A percentile compares a stretch with the other conserved stretches of the same genome.
Evolutionary conservation across 495 filamentous ascomycete genomes (phyloP).

Genomic region (Aspergillus haitiensis): DNA sequence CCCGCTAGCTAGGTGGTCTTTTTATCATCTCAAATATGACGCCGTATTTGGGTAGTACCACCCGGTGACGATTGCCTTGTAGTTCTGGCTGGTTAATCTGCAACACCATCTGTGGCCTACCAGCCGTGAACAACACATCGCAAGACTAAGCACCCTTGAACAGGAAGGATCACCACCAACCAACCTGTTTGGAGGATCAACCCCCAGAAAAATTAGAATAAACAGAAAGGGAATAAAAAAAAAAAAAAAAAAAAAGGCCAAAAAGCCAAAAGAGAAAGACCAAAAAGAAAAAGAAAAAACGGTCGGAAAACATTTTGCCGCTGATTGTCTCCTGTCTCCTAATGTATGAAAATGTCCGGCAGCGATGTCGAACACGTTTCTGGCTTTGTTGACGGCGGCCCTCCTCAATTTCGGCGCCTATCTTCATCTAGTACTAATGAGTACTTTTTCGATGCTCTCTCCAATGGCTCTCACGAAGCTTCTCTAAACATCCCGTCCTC

Average conservation of each 20-base stretch:
- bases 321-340: slow-evolving; percentile 29
- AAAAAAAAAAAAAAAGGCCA: slow-evolving; percentile 12
- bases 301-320: slow-evolving; percentile 10
- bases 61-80: slow-evolving; percentile 45
- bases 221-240: slow-evolving; percentile 10
- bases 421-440: slow-evolving; percentile 36
- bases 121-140: slow-evolving; percentile 50
- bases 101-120: slow-evolving; percentile 43
- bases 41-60: slow-evolving; percentile 41
- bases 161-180: slow-evolving; percentile 35
- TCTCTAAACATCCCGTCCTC: slow-evolving; percentile 26
- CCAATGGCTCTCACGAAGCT: slow-evolving; percentile 18
- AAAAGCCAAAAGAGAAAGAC: slow-evolving; percentile 12
- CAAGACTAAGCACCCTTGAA: slow-evolving; percentile 32
- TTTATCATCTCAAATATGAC: slow-evolving; percentile 39
- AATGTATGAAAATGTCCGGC: slow-evolving; percentile 52
- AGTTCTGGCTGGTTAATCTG: slow-evolving; percentile 41
- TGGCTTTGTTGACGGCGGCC: slow-evolving; percentile 36
- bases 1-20: slow-evolving; percentile 24
- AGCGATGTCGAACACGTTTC: slow-evolving; percentile 45
- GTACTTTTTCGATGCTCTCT: slow-evolving; percentile 29
- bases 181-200: slow-evolving; percentile 25
- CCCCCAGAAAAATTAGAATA: slow-evolving; percentile 8
- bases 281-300: slow-evolving; percentile 6
- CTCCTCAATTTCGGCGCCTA: slow-evolving; percentile 41